Conservation (phyloP, 2,329 filamentous ascomycete species). For the Hypomyces rosellus region DNA sequence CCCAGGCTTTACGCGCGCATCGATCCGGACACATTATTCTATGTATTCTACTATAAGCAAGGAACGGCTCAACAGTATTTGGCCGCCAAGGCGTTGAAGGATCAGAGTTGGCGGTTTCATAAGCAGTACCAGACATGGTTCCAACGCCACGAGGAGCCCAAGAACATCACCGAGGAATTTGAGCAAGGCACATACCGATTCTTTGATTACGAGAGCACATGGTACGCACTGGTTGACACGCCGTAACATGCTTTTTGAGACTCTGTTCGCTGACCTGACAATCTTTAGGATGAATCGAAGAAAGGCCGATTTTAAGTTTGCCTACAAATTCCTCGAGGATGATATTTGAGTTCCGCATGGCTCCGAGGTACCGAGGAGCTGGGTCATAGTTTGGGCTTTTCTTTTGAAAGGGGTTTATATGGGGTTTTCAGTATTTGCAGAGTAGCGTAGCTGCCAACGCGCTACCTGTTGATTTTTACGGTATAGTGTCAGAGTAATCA, state of each 20-base stretch:
- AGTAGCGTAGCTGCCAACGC: not conserved
- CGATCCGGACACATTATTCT: conserved; percentile 94
- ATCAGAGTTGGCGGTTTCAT: conserved; percentile 98
- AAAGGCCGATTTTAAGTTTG: conserved; percentile 97
- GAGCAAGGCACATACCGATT: conserved; percentile 99
- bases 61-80: conserved; percentile 93
- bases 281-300: conserved; percentile 85
- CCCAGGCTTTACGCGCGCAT: conserved; percentile 80
- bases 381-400: not conserved
- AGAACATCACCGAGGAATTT: conserved; percentile 96
- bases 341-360: conserved; percentile 52
- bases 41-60: conserved; percentile 98
- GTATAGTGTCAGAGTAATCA: conserved; percentile 1
- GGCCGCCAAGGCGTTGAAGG: conserved; percentile 92
- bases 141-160: conserved; percentile 95
- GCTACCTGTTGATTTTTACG: too few relatives aligned
- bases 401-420: conserved; percentile 7
- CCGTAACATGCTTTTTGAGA: not conserved
- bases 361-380: conserved; percentile 4
- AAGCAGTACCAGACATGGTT: conserved; percentile 99
- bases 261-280: conserved; percentile 13
- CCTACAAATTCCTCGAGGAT: conserved; percentile 95
- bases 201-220: conserved; percentile 99
- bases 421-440: conserved; percentile 1
- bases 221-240: conserved; percentile 52